A percentile compares a stretch with the other conserved stretches of the same genome.
Conservation (phyloP, 225 moss, liverwort and hornwort genomes). For the Bryoerythrophyllum caledonicum region DNA sequence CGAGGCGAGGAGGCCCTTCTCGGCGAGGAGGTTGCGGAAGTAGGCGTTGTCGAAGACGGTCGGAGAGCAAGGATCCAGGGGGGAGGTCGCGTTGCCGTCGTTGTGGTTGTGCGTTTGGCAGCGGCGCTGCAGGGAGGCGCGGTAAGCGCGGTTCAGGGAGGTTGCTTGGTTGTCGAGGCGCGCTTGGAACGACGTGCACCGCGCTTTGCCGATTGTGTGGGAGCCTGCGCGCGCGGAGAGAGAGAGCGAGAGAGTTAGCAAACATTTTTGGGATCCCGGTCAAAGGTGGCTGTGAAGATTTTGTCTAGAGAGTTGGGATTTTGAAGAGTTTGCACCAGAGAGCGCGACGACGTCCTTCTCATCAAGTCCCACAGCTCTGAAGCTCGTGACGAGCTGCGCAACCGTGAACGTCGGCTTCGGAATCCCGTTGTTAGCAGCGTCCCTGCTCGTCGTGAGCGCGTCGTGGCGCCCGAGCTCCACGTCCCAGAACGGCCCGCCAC, state of each 20-base stretch:
- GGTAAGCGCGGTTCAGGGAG: constrained; percentile 44
- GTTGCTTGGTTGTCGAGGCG: constrained; percentile 42
- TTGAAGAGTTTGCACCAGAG: constrained; percentile 49
- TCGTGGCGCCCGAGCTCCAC: constrained; percentile 82
- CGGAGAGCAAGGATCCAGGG: constrained; percentile 56
- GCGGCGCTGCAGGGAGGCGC: constrained; percentile 39
- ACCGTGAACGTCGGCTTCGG: constrained; percentile 63
- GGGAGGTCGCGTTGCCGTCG: constrained; percentile 42
- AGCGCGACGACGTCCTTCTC: constrained; percentile 79
- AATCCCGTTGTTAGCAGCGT: constrained; percentile 50
- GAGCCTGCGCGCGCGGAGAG: constrained; percentile 25
- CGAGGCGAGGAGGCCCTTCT: constrained; percentile 55
- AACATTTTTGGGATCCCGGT: no score
- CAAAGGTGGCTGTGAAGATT: no score
- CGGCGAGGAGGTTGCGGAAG: constrained; percentile 46
- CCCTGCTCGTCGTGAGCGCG: constrained; percentile 55
- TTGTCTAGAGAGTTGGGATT: no score
- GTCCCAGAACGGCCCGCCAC: constrained; percentile 73
- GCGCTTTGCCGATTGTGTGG: constrained; percentile 79
- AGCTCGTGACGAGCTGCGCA: constrained; percentile 58
- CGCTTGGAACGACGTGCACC: constrained; percentile 58
- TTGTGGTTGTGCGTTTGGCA: constrained; percentile 69
- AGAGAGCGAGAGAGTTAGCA: neutral
- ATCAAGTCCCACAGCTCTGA: constrained; percentile 67
- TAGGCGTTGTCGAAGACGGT: constrained; percentile 69